Percentiles rank a stretch among this genome's conserved stretches.
These are phyloP conservation scores for Phoenix roebelenii DNA, from an alignment of 176 grass and related monocot species.

Conservation along the genomic window DNA sequence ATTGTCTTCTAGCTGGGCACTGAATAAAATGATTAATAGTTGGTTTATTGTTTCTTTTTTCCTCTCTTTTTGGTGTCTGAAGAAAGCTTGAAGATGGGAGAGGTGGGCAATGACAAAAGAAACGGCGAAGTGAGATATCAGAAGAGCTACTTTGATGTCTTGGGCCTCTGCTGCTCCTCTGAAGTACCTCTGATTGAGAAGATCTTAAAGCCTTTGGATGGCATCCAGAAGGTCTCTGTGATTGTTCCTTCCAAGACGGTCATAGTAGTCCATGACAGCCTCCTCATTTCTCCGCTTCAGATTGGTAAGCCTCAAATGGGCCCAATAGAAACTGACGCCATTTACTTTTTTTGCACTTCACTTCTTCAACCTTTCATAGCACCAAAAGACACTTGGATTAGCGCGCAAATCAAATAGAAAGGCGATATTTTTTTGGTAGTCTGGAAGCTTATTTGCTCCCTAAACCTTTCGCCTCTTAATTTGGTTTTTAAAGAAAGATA, in stretches of 20 bases:
- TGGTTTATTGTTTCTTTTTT: too few relatives aligned
- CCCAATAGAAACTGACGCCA: too few relatives aligned
- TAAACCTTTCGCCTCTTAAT: too few relatives aligned
- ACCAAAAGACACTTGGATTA: too few relatives aligned
- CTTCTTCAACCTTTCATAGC: too few relatives aligned
- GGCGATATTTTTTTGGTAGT: too few relatives aligned
- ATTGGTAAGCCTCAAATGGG: slow-evolving; percentile 38
- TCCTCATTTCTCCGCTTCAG: slow-evolving; percentile 33
- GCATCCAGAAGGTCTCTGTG: slow-evolving; percentile 59
- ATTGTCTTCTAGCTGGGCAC: too few relatives aligned
- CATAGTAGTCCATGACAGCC: slow-evolving; percentile 70
- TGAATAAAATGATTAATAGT: too few relatives aligned
- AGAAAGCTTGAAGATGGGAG: neutral
- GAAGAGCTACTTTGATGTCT: slow-evolving; percentile 97
- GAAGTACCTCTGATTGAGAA: slow-evolving; percentile 82
- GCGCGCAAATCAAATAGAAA: too few relatives aligned
- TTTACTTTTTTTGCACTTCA: too few relatives aligned
- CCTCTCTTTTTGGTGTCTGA: neutral
- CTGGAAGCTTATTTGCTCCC: too few relatives aligned
- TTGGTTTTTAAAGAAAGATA: slow-evolving; percentile 4
- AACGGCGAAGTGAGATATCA: slow-evolving; percentile 21
- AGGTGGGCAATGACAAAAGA: too few relatives aligned
- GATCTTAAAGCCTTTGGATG: slow-evolving; percentile 47
- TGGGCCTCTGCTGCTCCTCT: slow-evolving; percentile 88
- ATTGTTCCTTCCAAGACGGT: slow-evolving; percentile 84